A percentile compares a stretch with the other conserved stretches of the same genome.
Evolutionary conservation across 345 rosid genomes (phyloP).

Genomic region (Eucalyptus melliodora): DNA sequence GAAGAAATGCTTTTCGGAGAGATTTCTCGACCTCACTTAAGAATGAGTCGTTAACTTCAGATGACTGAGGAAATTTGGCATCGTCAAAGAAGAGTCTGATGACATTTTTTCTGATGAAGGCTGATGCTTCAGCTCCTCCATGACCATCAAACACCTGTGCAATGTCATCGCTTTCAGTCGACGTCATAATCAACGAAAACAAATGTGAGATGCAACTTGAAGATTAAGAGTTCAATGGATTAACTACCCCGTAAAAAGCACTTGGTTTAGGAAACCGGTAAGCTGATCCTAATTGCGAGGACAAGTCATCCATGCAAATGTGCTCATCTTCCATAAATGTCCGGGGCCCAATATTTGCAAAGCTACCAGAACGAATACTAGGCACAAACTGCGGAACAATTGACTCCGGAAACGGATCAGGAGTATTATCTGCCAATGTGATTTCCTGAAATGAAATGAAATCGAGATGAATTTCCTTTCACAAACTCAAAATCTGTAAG

Average conservation of each 20-base stretch:
- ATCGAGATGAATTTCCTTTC: not conserved
- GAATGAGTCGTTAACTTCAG: slow-evolving; percentile 28
- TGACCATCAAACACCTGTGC: slow-evolving; percentile 82
- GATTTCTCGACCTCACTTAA: slow-evolving; percentile 41
- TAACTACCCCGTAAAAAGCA: slow-evolving; percentile 55
- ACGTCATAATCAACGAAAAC: not conserved
- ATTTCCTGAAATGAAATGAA: slow-evolving; percentile 19
- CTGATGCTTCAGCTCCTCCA: slow-evolving; percentile 86
- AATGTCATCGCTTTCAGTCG: not conserved
- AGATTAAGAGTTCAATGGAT: not conserved
- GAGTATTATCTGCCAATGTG: slow-evolving; percentile 3
- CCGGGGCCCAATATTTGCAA: slow-evolving; percentile 46
- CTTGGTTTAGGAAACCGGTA: slow-evolving; percentile 44
- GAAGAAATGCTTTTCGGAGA: slow-evolving; percentile 47
- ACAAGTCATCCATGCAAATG: slow-evolving; percentile 43
- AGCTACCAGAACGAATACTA: slow-evolving; percentile 52
- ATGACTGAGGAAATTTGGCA: slow-evolving; percentile 43
- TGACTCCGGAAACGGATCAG: slow-evolving; percentile 16
- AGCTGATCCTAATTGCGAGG: slow-evolving; percentile 21
- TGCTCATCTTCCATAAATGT: slow-evolving; percentile 66
- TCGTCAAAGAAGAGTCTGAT: slow-evolving; percentile 46
- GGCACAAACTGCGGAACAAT: slow-evolving; percentile 26
- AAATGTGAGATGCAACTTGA: not conserved
- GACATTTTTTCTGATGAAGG: slow-evolving; percentile 32
- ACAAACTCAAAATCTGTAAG: not conserved